Evolutionary conservation across 1,139 yeast genomes (phyloP), one percentile per base, ranked within the genome.

Genomic region (Lodderomyces orthopsilosis): DNA sequence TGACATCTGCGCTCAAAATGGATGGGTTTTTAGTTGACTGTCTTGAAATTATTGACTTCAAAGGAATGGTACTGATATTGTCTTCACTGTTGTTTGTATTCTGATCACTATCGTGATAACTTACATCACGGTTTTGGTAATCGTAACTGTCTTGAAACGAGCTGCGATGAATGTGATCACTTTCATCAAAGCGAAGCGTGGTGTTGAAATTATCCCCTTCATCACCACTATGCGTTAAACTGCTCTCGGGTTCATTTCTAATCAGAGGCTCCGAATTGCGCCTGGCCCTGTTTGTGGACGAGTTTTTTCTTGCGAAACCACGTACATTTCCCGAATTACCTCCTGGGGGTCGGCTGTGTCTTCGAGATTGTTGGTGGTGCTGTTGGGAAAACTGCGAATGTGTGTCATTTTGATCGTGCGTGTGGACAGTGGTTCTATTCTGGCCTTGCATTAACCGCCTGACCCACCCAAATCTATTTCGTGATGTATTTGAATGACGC

Each of bases 21-120:
- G 75, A 68, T 0, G 77, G 75, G 2, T 74, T 55, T 42, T 65
- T 64, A 6, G 77, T 72, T n/a, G 75, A 69, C 28, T 80, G 79
- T 1, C 66, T 57, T 1, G 81, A 75, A 18, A 72, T 63, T 36
- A 77, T 63, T 15, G 83, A 78, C 47, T 77, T 69, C 39, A 79
- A 59, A 0, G 85, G 83, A 3, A 66, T 68, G 18, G 82, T 77
- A 50, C 81, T 75, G 37, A 74, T 62, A 50, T 59, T 61, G 47
- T 65, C 71, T 23, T 61, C 39, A 15, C 39, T 40, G 26, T 37
- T 36, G 23, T 36, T 41, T 27, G 47, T 48, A 17, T 17, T 35
- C 30, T 37, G 40, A 17, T 37, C 40, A 13, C 30, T 24, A 14
- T 15, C 21, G 32, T 15, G 6, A 14, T 22, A 36, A 10, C 23